These are phyloP conservation scores for Camelina sativa DNA, from an alignment of 345 rosid species.

Conservation along the genomic window DNA sequence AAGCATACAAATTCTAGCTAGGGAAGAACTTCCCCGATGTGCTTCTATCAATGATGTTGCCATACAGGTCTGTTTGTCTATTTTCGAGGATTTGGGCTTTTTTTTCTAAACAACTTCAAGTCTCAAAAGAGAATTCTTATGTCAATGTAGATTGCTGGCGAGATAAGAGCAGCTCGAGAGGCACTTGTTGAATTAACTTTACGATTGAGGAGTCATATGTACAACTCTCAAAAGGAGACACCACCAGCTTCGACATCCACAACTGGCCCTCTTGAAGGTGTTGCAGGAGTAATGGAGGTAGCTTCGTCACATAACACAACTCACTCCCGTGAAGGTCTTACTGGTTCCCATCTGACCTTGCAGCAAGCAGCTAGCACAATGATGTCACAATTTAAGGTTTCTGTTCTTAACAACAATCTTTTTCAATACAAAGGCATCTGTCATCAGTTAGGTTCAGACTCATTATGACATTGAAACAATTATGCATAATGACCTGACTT, in stretches of 20 bases:
- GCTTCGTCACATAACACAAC: slow-evolving; percentile 56
- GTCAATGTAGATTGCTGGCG: slow-evolving; percentile 80
- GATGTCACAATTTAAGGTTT: slow-evolving; percentile 63
- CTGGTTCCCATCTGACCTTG: slow-evolving; percentile 32
- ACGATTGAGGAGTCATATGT: slow-evolving; percentile 68
- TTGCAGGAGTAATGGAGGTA: slow-evolving; percentile 55
- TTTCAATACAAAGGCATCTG: slow-evolving; percentile 8
- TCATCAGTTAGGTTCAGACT: slow-evolving; percentile 16
- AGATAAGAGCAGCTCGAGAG: slow-evolving; percentile 83
- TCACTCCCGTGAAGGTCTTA: slow-evolving; percentile 57
- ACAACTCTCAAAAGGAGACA: slow-evolving; percentile 63
- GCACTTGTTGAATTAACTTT: slow-evolving; percentile 95
- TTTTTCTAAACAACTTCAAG: slow-evolving; percentile 4
- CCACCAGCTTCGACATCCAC: slow-evolving; percentile 57
- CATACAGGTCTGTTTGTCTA: slow-evolving; percentile 68
- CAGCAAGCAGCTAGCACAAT: slow-evolving; percentile 50
- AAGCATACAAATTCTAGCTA: slow-evolving; percentile 67
- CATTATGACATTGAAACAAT: slow-evolving; percentile 5
- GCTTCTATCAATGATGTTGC: slow-evolving; percentile 65
- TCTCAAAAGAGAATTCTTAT: slow-evolving; percentile 32
- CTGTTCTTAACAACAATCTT: slow-evolving; percentile 24
- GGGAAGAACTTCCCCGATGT: slow-evolving; percentile 64
- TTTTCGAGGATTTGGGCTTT: background rate
- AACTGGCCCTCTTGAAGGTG: slow-evolving; percentile 52
- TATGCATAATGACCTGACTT: slow-evolving; percentile 15